Evolutionary conservation across 75 land plant genomes (phyloP).

Genomic region (Cryptomeria japonica): DNA sequence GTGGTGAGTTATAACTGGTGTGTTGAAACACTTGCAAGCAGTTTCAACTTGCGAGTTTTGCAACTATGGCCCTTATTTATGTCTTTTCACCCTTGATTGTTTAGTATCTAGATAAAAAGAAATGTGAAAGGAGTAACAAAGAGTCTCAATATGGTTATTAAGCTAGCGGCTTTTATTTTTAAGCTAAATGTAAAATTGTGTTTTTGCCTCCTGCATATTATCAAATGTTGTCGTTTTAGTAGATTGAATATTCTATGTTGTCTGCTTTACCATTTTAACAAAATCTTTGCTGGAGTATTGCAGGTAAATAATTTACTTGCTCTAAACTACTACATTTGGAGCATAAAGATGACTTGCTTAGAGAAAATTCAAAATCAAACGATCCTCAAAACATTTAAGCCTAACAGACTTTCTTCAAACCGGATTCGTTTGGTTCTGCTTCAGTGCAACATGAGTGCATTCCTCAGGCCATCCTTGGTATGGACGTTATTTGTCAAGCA

Average conservation of each 20-base stretch:
- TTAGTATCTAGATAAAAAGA: background rate
- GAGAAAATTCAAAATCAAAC: slow-evolving; percentile 1
- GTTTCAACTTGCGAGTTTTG: background rate
- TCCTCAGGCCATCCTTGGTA: slow-evolving; percentile 55
- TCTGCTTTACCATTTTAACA: background rate
- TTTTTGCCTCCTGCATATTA: background rate
- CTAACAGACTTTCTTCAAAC: slow-evolving; percentile 5
- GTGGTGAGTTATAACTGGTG: no score
- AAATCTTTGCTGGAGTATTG: background rate
- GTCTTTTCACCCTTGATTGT: background rate
- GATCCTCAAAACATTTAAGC: background rate
- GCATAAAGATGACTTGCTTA: slow-evolving; percentile 9
- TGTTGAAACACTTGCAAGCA: no score
- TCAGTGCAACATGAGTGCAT: slow-evolving; percentile 55
- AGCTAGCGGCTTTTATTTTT: background rate
- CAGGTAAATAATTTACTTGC: slow-evolving; percentile 4
- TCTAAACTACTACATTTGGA: slow-evolving; percentile 4
- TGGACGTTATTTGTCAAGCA: slow-evolving; percentile 58
- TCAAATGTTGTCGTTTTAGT: background rate
- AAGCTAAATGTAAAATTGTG: background rate
- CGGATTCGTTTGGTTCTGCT: slow-evolving; percentile 7
- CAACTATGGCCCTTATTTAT: background rate
- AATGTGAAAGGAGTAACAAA: background rate
- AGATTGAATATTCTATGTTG: background rate
- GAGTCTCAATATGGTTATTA: background rate